Evolutionary conservation across 331 rosid species (phyloP), one percentile per base, ranked within the genome.

Genomic region (Malus hybrid): DNA sequence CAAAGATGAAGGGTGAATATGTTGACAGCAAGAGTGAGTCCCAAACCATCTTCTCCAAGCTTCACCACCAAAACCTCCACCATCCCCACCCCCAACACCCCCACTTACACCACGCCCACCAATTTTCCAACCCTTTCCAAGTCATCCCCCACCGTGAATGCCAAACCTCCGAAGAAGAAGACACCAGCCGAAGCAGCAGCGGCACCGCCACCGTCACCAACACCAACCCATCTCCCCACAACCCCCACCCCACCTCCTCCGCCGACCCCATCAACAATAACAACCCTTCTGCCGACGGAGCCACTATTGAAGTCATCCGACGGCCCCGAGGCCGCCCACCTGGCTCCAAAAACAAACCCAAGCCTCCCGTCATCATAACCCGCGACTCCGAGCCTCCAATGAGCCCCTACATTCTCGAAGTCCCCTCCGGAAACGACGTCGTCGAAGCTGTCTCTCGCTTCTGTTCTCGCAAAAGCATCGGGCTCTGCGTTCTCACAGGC

Each of bases 261-360:
- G 10, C 24, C 19, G 76, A 76, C 5, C 71, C 78, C 1, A 73
- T 70, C 74, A 30, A 52, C 66, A 30, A 30, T 39, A 26, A 80
- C 57, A 52, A 79, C 28, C 81, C 91, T 10, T 19, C 44, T 24
- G 70, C 13, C 58, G 99, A 95, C 7, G 98, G 96, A 1, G 89
- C 99, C 1, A 65, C 91, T 50, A 88, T 95, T 5, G 99, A 95
- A 61, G 91, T 95, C 0, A 87, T 83, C 1, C 68, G 97, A 8
- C 80, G 99, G 0, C 98, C 98, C 0, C 65, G 98, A 6, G 99
- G 99, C 3, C 97, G 99, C 4, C 99, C 99, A 0, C 97, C 99
- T 0, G 99, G 99, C 0, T 92, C 99, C 68, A 95, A 92, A 44
- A 95, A 95, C 81, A 88, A 77, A 72, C 98, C 97, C 22, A 95